Conservation (phyloP, 1,284 basidiomycete species). For the Ganoderma resinaceum region DNA sequence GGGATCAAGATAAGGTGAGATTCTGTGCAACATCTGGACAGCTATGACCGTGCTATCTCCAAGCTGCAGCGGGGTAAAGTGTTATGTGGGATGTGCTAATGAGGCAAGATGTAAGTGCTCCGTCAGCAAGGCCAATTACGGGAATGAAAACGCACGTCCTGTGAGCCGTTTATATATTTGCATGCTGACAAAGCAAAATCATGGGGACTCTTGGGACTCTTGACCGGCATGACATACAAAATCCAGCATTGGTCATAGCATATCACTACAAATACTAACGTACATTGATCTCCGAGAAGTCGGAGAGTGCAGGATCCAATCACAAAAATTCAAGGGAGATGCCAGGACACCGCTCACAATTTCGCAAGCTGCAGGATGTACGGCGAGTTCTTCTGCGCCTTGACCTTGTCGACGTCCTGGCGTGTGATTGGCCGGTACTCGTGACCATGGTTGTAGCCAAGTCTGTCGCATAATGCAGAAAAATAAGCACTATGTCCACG, state of each 20-base stretch:
- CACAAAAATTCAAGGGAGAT: neutral
- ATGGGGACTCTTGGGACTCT: neutral
- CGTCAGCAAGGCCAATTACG: neutral
- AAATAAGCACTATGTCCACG: neutral
- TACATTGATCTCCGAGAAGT: neutral
- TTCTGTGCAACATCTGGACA: neutral
- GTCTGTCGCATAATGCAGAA: constrained; percentile 44
- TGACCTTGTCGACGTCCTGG: constrained; percentile 76
- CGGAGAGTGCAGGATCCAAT: neutral
- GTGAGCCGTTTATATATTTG: neutral
- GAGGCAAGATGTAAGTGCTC: neutral
- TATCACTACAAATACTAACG: neutral
- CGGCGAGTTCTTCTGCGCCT: constrained; percentile 58
- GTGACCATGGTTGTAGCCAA: constrained; percentile 83
- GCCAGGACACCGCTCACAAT: constrained; percentile 25
- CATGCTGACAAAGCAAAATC: neutral
- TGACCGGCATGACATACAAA: neutral
- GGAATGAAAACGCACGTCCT: neutral
- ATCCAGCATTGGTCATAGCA: neutral
- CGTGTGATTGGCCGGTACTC: constrained; percentile 68
- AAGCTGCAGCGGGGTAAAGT: neutral
- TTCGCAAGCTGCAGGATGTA: constrained; percentile 37
- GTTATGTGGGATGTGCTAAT: neutral
- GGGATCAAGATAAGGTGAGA: neutral
- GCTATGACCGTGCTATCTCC: neutral